These are phyloP conservation scores for Claviceps sp. DNA, from an alignment of 2,329 filamentous ascomycete genomes.

Conservation along the genomic window DNA sequence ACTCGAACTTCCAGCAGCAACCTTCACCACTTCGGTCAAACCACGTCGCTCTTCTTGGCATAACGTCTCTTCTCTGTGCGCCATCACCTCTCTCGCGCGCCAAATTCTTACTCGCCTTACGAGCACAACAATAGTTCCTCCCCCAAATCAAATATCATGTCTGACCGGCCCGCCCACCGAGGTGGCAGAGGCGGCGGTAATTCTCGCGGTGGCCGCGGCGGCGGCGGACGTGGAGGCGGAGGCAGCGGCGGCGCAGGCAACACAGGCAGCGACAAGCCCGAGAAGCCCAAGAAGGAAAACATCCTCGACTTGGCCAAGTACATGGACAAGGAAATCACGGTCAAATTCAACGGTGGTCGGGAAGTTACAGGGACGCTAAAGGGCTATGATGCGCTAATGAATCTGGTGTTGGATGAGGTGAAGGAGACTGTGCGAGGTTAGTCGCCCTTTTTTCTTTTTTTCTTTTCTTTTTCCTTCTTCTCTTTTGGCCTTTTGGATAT, in stretches of 20 bases:
- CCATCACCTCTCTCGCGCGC: neutral
- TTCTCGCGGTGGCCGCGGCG: slow-evolving; percentile 10
- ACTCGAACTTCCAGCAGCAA: too few species aligned
- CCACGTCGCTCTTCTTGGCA: too few species aligned
- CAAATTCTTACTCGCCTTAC: neutral
- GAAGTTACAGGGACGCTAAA: slow-evolving; percentile 86
- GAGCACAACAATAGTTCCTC: neutral
- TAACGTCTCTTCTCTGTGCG: too few species aligned
- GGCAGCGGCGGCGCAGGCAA: slow-evolving; percentile 31
- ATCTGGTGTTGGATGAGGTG: slow-evolving; percentile 88
- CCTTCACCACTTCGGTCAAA: too few species aligned
- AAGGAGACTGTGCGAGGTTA: slow-evolving; percentile 79
- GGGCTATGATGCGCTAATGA: slow-evolving; percentile 96
- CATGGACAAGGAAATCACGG: slow-evolving; percentile 88
- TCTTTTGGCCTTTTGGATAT: neutral
- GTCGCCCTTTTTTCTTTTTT: slow-evolving; percentile 9
- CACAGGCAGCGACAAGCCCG: slow-evolving; percentile 37
- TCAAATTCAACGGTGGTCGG: slow-evolving; percentile 92
- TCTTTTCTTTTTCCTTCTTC: too few species aligned
- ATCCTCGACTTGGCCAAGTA: slow-evolving; percentile 93
- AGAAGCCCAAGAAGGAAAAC: slow-evolving; percentile 94
- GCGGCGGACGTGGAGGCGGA: slow-evolving; percentile 16
- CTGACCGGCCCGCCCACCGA: slow-evolving; percentile 36
- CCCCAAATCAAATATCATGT: slow-evolving; percentile 22
- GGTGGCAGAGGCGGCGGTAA: slow-evolving; percentile 30